Evolutionary conservation across 202 grass and related monocot species (phyloP), one percentile per base, ranked within the genome.

Genomic region (Setaria italica): DNA sequence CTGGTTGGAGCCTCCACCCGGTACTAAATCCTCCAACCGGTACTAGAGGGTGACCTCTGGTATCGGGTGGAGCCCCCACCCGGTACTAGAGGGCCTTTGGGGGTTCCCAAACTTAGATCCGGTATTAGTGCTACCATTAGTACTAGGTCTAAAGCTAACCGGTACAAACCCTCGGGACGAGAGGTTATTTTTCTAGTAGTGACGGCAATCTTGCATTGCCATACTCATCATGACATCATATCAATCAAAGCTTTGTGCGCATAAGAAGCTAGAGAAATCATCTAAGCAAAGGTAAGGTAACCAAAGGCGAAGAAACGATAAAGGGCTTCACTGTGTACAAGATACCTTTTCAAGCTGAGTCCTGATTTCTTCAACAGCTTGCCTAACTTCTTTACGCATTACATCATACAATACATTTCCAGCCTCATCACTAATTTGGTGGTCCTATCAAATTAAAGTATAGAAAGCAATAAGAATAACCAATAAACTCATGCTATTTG

Each of bases 301-400:
- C 6, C 1, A 60, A 75, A 67, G 49, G 50, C 30, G 51, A 59
- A 60, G 2, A 58, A 50, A 33, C 21, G 2, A 14, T 70, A 13
- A 82, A 60, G 41, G 21, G 37, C 29, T 35, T 34, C 64, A 29
- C 30, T n/a, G 49, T n/a, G 19, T 35, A 50, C 71, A 84, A 89
- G 17, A 30, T 81, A 92, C 91, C 84, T 90, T 92, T 83, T 92
- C 91, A 91, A 98, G 89, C 57, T 93, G 85, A 79, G 69, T 97
- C 51, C 85, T 95, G 72, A 97, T 93, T 87, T 97, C 95, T 71
- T 95, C 85, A 79, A 97, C 92, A 84, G 87, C 90, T 87, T 95
- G 91, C 80, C 95, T 84, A 32, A 97, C 89, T 98, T 98, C 91
- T 84, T 92, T 95, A 63, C 91, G 84, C 93, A 98, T 94, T 34